These are phyloP conservation scores for Hirsutella rhossiliensis DNA, from an alignment of 2,329 filamentous ascomycete species.

Conservation along the genomic window DNA sequence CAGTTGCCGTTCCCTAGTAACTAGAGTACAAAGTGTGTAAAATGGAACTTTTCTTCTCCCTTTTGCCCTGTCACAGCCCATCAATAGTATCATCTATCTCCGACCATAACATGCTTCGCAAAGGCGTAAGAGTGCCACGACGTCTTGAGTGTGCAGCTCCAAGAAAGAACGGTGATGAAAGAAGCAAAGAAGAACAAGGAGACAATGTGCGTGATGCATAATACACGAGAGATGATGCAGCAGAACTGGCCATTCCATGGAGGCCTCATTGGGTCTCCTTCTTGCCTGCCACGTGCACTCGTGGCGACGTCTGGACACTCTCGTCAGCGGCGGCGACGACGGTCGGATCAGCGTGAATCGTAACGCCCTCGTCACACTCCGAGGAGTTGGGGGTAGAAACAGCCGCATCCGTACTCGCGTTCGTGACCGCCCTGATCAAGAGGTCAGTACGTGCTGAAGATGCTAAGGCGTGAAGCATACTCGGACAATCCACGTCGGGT, in stretches of 20 bases:
- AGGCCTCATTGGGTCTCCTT: conserved; percentile 11
- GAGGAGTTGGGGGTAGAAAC: conserved; percentile 29
- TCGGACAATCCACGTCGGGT: conserved; percentile 21
- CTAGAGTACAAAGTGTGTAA: conserved; percentile 28
- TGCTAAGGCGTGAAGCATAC: conserved; percentile 19
- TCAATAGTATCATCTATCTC: conserved; percentile 21
- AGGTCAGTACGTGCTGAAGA: conserved; percentile 19
- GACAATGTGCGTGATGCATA: conserved; percentile 1
- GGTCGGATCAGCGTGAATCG: conserved; percentile 39
- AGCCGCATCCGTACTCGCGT: conserved; percentile 26
- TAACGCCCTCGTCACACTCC: conserved; percentile 40
- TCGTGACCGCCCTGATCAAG: conserved; percentile 22
- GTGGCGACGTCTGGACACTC: conserved; percentile 37
- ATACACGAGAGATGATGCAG: conserved; percentile 4
- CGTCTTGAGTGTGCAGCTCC: conserved; percentile 9
- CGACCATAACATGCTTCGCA: conserved; percentile 23
- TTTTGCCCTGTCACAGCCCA: conserved; percentile 12
- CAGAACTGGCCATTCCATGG: neutral
- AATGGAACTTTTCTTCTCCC: conserved; percentile 13
- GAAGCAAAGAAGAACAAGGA: neutral
- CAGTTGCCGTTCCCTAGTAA: conserved; percentile 16
- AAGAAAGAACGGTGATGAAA: conserved; percentile 5
- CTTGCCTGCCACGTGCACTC: conserved; percentile 27
- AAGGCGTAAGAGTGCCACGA: conserved; percentile 16
- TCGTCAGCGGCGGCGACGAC: conserved; percentile 24